Evolutionary conservation across 768 basidiomycete species (phyloP).

Genomic region (Cyclocybe cylindracea): DNA sequence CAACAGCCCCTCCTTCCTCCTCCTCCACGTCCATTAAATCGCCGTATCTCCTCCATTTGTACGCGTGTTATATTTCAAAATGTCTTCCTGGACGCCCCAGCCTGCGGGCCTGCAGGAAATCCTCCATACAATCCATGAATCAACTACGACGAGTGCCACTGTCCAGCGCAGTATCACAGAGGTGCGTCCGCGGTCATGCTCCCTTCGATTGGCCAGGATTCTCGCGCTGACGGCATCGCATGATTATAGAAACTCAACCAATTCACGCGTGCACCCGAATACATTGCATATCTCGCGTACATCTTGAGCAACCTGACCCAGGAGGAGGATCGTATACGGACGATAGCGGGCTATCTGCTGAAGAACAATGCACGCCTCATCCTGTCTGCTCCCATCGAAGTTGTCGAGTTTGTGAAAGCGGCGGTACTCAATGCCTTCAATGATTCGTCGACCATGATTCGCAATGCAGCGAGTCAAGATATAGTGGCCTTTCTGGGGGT

Average conservation of each 20-base stretch:
- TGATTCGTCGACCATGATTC: constrained; percentile 82
- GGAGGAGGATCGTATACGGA: constrained; percentile 91
- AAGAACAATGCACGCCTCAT: constrained; percentile 93
- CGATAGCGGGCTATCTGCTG: constrained; percentile 94
- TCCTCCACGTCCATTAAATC: constrained; percentile 21
- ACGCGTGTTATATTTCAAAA: constrained; percentile 45
- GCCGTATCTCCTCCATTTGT: constrained; percentile 23
- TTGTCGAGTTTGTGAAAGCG: constrained; percentile 72
- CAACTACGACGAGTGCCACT: constrained; percentile 75
- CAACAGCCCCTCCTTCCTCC: constrained; percentile 23
- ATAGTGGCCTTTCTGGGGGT: constrained; percentile 88
- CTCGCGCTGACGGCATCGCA: constrained; percentile 15
- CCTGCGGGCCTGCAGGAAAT: constrained; percentile 89
- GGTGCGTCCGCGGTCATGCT: constrained; percentile 41
- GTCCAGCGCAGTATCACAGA: constrained; percentile 82
- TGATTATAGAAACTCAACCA: constrained; percentile 75
- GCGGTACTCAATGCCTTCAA: constrained; percentile 81
- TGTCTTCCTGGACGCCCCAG: constrained; percentile 83
- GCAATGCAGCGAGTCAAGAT: constrained; percentile 92
- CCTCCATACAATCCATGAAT: constrained; percentile 87
- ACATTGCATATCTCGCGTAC: constrained; percentile 93
- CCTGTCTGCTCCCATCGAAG: constrained; percentile 63
- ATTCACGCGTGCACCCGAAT: constrained; percentile 89
- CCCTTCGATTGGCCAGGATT: constrained; percentile 8
- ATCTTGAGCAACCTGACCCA: constrained; percentile 80